Conservation (phyloP, 441 rosid species). For the Pelargonium myrrhifolium region DNA sequence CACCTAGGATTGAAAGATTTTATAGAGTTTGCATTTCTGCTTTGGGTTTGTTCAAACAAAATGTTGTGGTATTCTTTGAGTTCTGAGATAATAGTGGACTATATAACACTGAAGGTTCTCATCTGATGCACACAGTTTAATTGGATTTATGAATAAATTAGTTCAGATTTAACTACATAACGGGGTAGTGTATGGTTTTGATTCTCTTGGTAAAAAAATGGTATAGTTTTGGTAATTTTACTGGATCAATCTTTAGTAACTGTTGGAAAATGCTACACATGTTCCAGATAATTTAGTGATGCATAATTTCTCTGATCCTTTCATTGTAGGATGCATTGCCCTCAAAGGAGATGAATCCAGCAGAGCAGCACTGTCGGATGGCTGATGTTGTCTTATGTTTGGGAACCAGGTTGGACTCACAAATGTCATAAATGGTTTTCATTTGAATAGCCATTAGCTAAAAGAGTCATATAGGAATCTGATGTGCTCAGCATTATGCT, state of each 20-base stretch:
- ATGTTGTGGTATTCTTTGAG: no score
- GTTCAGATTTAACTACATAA: neutral
- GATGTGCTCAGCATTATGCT: neutral
- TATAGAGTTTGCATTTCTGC: no score
- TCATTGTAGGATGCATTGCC: slow-evolving; percentile 15
- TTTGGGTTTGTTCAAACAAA: no score
- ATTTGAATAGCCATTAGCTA: neutral
- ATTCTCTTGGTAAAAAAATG: neutral
- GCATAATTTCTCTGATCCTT: no score
- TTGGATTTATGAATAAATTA: neutral
- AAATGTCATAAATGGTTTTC: neutral
- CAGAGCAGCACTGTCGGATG: slow-evolving; percentile 12
- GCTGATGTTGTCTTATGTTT: slow-evolving; percentile 20
- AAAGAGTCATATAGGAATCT: neutral
- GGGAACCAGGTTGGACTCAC: slow-evolving; percentile 14
- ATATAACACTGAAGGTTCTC: neutral
- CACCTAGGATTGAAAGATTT: no score
- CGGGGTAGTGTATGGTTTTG: neutral
- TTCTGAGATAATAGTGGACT: no score
- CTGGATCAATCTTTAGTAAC: neutral
- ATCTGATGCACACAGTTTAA: neutral
- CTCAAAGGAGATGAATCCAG: slow-evolving; percentile 17
- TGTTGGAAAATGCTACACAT: neutral
- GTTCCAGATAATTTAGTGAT: neutral
- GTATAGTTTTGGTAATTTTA: neutral